These are phyloP conservation scores for Aegilops speltoides DNA, from an alignment of 176 grass and related monocot species.

Conservation along the genomic window DNA sequence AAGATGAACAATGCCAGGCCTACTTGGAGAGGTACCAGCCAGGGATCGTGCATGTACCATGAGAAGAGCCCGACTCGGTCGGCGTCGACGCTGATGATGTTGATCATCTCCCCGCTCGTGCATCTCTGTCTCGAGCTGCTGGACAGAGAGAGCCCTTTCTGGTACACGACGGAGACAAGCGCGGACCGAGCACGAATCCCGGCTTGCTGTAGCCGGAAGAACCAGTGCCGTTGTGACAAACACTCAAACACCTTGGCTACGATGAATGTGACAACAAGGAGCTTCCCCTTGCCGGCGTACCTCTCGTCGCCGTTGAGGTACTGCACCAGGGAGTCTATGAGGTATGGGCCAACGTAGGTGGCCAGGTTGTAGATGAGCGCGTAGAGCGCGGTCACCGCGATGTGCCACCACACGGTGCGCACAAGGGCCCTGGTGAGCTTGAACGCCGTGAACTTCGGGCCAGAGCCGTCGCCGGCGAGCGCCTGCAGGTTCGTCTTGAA, in stretches of 20 bases:
- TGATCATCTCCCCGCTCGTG: slow-evolving; percentile 57
- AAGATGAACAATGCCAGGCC: slow-evolving; percentile 67
- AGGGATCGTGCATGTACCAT: slow-evolving; percentile 79
- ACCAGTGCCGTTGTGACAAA: slow-evolving; percentile 52
- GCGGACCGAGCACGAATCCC: slow-evolving; percentile 40
- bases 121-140: slow-evolving; percentile 63
- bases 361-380: slow-evolving; percentile 52
- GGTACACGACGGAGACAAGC: slow-evolving; percentile 67
- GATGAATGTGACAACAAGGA: slow-evolving; percentile 61
- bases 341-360: slow-evolving; percentile 79
- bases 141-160: slow-evolving; percentile 70
- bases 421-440: slow-evolving; percentile 68
- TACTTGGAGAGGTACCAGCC: slow-evolving; percentile 72
- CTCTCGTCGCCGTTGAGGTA: slow-evolving; percentile 69
- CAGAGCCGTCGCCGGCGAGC: background rate
- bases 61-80: slow-evolving; percentile 44
- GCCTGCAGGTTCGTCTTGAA: slow-evolving; percentile 65
- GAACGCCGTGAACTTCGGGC: slow-evolving; percentile 47
- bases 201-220: slow-evolving; percentile 59
- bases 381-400: slow-evolving; percentile 66
- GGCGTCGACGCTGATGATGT: slow-evolving; percentile 72
- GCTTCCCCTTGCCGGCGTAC: slow-evolving; percentile 50
- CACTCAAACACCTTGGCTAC: slow-evolving; percentile 69
- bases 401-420: slow-evolving; percentile 55
- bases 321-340: slow-evolving; percentile 78